Evolutionary conservation across 768 basidiomycete genomes (phyloP).

Genomic region (Suillus subalutaceus): DNA sequence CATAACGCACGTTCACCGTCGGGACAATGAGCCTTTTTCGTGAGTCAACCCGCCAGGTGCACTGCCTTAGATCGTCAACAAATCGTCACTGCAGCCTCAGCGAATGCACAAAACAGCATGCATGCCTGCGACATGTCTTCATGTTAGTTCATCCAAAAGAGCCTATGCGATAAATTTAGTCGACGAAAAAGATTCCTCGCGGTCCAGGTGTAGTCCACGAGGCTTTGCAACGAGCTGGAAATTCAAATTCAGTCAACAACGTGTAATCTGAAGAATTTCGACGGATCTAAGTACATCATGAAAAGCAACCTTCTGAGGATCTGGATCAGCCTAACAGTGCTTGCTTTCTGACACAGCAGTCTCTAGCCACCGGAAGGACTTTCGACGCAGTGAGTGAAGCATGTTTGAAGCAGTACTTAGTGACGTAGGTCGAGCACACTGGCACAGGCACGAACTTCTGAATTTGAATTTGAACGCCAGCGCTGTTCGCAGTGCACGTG

Average conservation of each 20-base stretch:
- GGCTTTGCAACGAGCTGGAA: not conserved
- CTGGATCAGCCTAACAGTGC: too few species aligned
- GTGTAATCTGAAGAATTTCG: not conserved
- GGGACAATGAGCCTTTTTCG: not conserved
- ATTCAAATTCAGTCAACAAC: not conserved
- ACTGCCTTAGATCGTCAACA: not conserved
- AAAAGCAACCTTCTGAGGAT: too few species aligned
- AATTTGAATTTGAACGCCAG: too few species aligned
- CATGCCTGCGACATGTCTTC: not conserved
- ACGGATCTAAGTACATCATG: too few species aligned
- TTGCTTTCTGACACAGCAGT: not conserved
- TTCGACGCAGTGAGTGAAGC: not conserved
- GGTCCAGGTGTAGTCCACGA: not conserved
- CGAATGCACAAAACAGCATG: not conserved
- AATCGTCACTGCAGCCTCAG: not conserved
- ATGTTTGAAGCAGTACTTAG: not conserved
- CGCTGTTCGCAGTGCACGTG: too few species aligned
- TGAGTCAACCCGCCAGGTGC: not conserved
- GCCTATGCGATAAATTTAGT: not conserved
- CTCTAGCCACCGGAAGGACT: too few species aligned
- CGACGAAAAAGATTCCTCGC: not conserved
- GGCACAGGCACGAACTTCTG: too few species aligned
- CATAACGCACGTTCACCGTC: not conserved
- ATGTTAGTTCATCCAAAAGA: not conserved
- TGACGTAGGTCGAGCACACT: too few species aligned